phyloP scores from a whole-genome alignment of 345 rosid species.

The Gossypium sturtianum region DNA sequence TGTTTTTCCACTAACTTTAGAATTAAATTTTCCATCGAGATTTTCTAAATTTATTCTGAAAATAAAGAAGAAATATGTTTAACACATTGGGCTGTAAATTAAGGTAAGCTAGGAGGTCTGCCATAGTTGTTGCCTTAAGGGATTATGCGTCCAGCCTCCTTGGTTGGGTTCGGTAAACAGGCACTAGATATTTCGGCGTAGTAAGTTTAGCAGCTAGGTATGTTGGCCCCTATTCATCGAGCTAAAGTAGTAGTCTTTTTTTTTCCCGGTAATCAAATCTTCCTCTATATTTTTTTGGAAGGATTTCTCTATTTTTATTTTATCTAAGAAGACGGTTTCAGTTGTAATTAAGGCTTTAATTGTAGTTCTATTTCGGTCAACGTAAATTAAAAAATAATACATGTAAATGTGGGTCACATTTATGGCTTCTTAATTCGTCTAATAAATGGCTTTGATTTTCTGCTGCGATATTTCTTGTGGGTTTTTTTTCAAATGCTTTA shows the following conservation, averaged over 20 bases:
- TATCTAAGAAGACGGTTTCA: neutral
- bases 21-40: neutral
- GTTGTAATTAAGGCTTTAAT: neutral
- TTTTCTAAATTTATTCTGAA: neutral
- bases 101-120: neutral
- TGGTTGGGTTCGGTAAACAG: neutral
- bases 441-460: neutral
- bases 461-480: neutral
- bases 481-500: neutral
- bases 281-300: neutral
- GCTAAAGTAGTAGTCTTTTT: neutral
- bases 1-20: neutral
- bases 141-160: neutral
- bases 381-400: neutral
- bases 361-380: neutral
- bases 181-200: neutral
- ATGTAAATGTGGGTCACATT: neutral
- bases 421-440: neutral
- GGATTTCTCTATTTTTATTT: neutral
- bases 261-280: neutral
- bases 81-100: neutral
- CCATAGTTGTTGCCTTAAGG: neutral
- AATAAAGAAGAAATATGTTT: neutral
- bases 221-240: too few species aligned
- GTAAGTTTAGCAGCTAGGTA: too few species aligned